phyloP scores from a whole-genome alignment of 225 moss, liverwort and hornwort species.

The Ulota crispa region DNA sequence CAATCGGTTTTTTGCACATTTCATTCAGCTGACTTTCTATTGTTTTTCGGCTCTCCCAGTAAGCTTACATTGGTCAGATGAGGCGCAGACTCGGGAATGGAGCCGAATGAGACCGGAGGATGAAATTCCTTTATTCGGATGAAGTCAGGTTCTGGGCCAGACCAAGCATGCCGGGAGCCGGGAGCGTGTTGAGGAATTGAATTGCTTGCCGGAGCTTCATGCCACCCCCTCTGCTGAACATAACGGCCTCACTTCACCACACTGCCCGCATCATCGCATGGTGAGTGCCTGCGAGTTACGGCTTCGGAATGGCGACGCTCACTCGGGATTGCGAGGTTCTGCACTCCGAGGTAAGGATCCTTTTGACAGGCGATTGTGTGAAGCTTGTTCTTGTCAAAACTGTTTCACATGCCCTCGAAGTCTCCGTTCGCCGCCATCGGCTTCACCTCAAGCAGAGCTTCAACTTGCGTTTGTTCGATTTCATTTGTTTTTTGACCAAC shows the following conservation, averaged over 20 bases:
- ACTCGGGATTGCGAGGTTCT: not conserved
- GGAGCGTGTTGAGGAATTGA: not conserved
- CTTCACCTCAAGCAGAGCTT: no score
- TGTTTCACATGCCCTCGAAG: no score
- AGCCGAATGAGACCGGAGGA: not conserved
- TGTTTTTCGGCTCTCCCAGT: no score
- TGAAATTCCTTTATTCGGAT: conserved; percentile 25
- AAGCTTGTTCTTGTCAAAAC: no score
- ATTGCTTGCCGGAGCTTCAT: not conserved
- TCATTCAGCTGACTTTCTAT: no score
- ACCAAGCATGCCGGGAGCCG: no score
- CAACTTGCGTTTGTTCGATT: not conserved
- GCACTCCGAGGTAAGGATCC: conserved; percentile 15
- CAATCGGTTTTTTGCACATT: no score
- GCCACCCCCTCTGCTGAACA: not conserved
- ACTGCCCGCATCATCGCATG: not conserved
- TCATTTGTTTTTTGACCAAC: not conserved
- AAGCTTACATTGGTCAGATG: no score
- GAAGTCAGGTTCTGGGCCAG: no score
- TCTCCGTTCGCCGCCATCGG: no score
- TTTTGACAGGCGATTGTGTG: not conserved
- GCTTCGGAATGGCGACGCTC: not conserved
- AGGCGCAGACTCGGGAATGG: not conserved
- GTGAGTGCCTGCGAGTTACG: not conserved
- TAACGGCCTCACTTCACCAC: not conserved